These are phyloP conservation scores for Alternaria brassicae DNA, from an alignment of 2,329 filamentous ascomycete genomes.

Conservation along the genomic window DNA sequence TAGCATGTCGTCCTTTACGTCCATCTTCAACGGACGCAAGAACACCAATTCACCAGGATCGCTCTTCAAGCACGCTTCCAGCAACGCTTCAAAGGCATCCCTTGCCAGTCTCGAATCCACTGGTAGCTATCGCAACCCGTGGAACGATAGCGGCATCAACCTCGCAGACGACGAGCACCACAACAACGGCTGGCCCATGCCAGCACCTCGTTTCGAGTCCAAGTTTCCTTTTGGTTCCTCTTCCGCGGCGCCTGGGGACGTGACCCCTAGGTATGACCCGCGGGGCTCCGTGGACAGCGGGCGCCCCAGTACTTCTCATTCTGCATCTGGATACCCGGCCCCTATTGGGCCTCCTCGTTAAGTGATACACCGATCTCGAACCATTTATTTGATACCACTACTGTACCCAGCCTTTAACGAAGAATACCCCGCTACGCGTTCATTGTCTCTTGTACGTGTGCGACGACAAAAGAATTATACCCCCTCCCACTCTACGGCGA, in stretches of 20 bases:
- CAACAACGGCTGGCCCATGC: constrained; percentile 49
- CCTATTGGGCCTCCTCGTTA: constrained; percentile 91
- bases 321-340: constrained; percentile 96
- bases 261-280: constrained; percentile 81
- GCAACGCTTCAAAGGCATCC: constrained; percentile 92
- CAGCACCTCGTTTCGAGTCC: constrained; percentile 58
- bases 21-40: constrained; percentile 95
- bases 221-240: constrained; percentile 68
- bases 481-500: constrained; percentile 46
- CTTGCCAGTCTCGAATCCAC: constrained; percentile 95
- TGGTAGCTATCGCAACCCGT: constrained; percentile 94
- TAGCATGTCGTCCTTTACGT: constrained; percentile 92
- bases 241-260: constrained; percentile 70
- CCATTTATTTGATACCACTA: constrained; percentile 39
- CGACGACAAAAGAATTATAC: constrained; percentile 53
- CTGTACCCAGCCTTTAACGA: constrained; percentile 47
- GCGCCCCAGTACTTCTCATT: constrained; percentile 92
- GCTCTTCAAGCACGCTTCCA: constrained; percentile 86
- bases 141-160: constrained; percentile 98
- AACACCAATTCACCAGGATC: constrained; percentile 79
- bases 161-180: constrained; percentile 79
- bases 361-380: constrained; percentile 50
- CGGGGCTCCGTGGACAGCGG: constrained; percentile 90
- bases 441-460: constrained; percentile 36
- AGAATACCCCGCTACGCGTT: constrained; percentile 46